phyloP scores from a whole-genome alignment of 2,329 filamentous ascomycete genomes.

The Pseudocercospora cruenta region DNA sequence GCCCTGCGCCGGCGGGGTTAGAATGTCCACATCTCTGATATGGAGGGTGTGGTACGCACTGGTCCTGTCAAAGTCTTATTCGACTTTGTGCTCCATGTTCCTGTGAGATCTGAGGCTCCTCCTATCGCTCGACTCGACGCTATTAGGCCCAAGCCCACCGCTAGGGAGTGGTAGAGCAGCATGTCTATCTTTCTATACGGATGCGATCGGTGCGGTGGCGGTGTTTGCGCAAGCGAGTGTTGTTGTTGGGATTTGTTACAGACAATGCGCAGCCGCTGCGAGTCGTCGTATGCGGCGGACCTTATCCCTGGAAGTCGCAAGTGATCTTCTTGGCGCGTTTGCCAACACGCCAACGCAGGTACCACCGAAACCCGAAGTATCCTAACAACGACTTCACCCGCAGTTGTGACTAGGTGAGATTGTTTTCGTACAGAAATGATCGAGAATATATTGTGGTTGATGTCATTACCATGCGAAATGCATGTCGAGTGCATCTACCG shows the following conservation, averaged over 20 bases:
- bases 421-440: not conserved
- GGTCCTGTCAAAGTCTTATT: constrained; percentile 70
- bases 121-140: constrained; percentile 26
- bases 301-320: constrained; percentile 1
- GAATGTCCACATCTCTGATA: too few relatives aligned
- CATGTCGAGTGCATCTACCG: not conserved
- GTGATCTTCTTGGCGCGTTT: constrained; percentile 3
- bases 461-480: constrained; percentile 7
- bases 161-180: constrained; percentile 37
- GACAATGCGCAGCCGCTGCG: not conserved
- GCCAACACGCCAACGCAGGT: constrained; percentile 3
- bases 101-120: constrained; percentile 55
- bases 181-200: constrained; percentile 21
- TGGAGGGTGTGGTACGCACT: too few relatives aligned
- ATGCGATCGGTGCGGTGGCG: not conserved
- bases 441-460: not conserved
- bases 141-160: constrained; percentile 30
- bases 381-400: not conserved
- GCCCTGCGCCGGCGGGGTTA: too few relatives aligned
- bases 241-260: not conserved
- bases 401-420: not conserved
- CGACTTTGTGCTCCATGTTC: constrained; percentile 74
- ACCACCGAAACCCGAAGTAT: not conserved
- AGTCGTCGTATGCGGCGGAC: not conserved
- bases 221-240: not conserved